Evolutionary conservation across 148 eudicot species (phyloP).

Genomic region (Fagopyrum esculentum): DNA sequence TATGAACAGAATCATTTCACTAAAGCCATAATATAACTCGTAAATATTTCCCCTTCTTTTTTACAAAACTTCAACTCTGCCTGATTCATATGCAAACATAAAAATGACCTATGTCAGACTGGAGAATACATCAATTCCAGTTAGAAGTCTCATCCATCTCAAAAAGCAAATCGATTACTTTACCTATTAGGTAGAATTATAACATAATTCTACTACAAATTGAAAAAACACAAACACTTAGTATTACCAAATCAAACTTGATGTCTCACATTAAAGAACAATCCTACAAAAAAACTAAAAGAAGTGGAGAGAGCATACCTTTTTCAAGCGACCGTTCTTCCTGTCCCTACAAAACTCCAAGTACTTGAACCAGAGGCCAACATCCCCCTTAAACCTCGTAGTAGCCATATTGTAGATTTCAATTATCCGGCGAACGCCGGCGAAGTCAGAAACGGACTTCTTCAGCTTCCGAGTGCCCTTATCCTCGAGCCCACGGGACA

Average conservation of each 20-base stretch:
- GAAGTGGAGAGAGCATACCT: constrained; percentile 34
- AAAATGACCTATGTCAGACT: neutral
- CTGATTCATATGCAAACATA: neutral
- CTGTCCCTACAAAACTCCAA: constrained; percentile 65
- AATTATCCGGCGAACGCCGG: constrained; percentile 51
- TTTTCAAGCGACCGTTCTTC: constrained; percentile 66
- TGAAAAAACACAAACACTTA: neutral
- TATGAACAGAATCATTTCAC: neutral
- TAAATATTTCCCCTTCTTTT: neutral
- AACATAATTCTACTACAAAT: neutral
- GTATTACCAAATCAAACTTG: neutral
- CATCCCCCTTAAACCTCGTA: constrained; percentile 72
- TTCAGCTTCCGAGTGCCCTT: constrained; percentile 34
- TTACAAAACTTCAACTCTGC: neutral
- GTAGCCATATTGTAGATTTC: constrained; percentile 64
- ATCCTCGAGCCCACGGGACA: constrained; percentile 20
- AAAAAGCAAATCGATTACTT: neutral
- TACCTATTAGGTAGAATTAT: neutral
- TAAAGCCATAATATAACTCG: neutral
- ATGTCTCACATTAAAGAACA: neutral
- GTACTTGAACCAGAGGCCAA: constrained; percentile 78
- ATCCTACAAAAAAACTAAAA: neutral
- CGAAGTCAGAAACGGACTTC: constrained; percentile 47
- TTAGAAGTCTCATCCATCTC: neutral
- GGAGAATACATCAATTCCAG: neutral